Evolutionary conservation across 1,284 basidiomycete genomes (phyloP), one percentile per base, ranked within the genome.

Genomic region (Apiotrichum siamense): DNA sequence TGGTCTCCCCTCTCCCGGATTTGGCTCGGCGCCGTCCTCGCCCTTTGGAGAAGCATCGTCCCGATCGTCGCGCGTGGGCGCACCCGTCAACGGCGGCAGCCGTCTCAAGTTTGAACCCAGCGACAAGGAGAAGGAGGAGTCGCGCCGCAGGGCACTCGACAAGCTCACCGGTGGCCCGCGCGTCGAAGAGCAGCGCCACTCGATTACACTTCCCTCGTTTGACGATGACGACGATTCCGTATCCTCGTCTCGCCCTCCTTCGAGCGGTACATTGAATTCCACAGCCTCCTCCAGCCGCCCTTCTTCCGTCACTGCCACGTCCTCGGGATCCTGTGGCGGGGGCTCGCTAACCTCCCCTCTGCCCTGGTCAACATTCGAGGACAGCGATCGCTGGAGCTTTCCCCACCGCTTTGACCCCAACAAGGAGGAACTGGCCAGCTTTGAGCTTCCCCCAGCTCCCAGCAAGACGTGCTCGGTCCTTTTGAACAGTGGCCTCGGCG

Each of bases 51-150:
- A 59, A 2, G 33, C 33, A 4, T 32, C 18, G 7, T 55, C 61
- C n/a, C 50, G 58, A 17, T 25, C 57, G 13, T 54, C 50, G 18
- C 32, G 50, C 12, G 21, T 44, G 15, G 29, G 38, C 29, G 25
- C 49, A 12, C 44, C 37, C 6, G 15, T 40, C 24, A 36, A 23
- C 32, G 52, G 35, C 3, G 49, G 51, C n/a, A 50, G 44, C 21
- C 50, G 63, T 18, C 61, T 73, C 18, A 69, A 69, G 49, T 73
- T 73, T 45, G 70, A 69, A 50, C 70, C 70, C 0, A 65, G 62
- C 38, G 67, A 71, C 41, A 69, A 66, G 58, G 64, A 66, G 33
- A 64, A 65, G 49, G 64, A 67, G 25, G 70, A 70, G 49, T 70
- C 61, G 3, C 57, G 70, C 6, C 59, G 65, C 2, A 65, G 63